These are phyloP conservation scores for Smittium culicis DNA, from an alignment of 371 early-diverging fungal species.

Conservation along the genomic window DNA sequence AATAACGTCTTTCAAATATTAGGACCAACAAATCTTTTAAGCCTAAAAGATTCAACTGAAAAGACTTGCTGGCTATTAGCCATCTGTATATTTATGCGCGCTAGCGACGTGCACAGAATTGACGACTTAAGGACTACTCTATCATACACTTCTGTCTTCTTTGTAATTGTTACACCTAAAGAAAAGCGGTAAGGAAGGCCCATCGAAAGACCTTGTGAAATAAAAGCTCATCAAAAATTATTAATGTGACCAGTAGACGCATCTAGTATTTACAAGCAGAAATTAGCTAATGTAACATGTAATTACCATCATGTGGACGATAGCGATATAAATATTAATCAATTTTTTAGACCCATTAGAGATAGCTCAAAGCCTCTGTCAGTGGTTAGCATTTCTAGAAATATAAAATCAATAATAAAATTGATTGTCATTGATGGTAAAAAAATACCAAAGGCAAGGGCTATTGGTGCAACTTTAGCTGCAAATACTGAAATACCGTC, in stretches of 20 bases:
- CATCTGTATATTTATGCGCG: conserved; percentile 20
- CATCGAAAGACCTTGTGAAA: conserved; percentile 7
- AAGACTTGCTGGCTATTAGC: conserved; percentile 12
- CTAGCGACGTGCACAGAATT: conserved; percentile 21
- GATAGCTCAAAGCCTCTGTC: too few species aligned
- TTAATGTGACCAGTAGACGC: conserved; percentile 14
- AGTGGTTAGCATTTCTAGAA: too few species aligned
- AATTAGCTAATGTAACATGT: conserved; percentile 13
- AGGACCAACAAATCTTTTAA: background rate
- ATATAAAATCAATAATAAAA: too few species aligned
- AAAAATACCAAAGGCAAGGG: too few species aligned
- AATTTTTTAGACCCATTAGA: too few species aligned
- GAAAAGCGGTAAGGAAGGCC: conserved; percentile 11
- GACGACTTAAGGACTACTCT: conserved; percentile 7
- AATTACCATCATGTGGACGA: too few species aligned
- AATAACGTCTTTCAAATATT: background rate
- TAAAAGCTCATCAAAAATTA: background rate
- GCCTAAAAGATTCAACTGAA: background rate
- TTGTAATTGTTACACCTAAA: conserved; percentile 15
- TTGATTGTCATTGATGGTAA: too few species aligned
- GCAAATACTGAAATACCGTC: too few species aligned
- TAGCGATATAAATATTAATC: too few species aligned
- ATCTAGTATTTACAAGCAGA: conserved; percentile 10
- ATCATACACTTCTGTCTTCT: background rate
- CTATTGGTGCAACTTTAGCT: too few species aligned